Evolutionary conservation across 768 basidiomycete species (phyloP).

Genomic region (Leccinum barrowsii): DNA sequence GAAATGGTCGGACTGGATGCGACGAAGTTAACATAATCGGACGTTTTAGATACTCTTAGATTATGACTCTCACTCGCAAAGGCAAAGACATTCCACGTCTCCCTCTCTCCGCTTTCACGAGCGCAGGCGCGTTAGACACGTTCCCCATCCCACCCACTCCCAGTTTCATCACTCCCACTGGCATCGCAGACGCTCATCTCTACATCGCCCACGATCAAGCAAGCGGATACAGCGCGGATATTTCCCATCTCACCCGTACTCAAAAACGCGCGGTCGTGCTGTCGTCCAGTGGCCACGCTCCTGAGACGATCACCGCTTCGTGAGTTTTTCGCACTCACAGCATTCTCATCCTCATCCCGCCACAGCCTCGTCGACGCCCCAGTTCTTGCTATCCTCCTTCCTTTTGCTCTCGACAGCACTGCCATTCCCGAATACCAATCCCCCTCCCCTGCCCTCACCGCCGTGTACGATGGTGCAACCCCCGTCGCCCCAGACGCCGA

Average conservation of each 20-base stretch:
- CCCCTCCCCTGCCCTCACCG: slow-evolving; percentile 39
- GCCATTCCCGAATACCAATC: slow-evolving; percentile 38
- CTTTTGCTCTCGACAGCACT: slow-evolving; percentile 55
- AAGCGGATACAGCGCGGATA: slow-evolving; percentile 30
- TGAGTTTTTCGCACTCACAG: slow-evolving; percentile 9
- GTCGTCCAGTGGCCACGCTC: slow-evolving; percentile 36
- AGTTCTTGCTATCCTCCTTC: slow-evolving; percentile 56
- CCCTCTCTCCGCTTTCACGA: slow-evolving; percentile 72
- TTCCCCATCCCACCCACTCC: slow-evolving; percentile 72
- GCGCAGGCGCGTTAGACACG: slow-evolving; percentile 58
- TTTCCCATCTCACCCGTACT: slow-evolving; percentile 41
- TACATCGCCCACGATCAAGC: slow-evolving; percentile 33
- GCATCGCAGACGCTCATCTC: slow-evolving; percentile 69
- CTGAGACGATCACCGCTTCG: slow-evolving; percentile 45
- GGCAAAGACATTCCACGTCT: slow-evolving; percentile 67
- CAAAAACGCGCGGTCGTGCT: slow-evolving; percentile 61
- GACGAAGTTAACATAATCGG: slow-evolving; percentile 5
- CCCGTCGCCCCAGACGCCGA: slow-evolving; percentile 31
- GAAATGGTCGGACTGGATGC: slow-evolving; percentile 30
- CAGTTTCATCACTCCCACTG: slow-evolving; percentile 56
- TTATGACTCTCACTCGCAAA: slow-evolving; percentile 39
- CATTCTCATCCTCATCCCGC: neutral
- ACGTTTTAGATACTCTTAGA: neutral
- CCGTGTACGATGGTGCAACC: slow-evolving; percentile 50
- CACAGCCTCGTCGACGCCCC: slow-evolving; percentile 28